Conservation (phyloP, 805 yeast genomes). For the Schizosaccharomyces cryophilus region DNA sequence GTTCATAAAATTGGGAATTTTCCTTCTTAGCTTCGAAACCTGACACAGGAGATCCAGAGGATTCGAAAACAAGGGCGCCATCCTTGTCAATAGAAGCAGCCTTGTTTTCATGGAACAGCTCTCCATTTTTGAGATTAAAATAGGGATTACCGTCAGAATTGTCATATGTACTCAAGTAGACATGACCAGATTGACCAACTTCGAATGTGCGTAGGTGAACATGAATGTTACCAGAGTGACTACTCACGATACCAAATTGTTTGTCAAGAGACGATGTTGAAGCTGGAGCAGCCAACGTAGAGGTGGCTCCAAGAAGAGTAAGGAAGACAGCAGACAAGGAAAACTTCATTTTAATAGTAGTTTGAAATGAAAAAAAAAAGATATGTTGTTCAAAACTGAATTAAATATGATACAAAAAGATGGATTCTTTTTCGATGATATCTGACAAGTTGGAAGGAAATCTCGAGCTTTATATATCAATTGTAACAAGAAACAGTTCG, state of each 20-base stretch:
- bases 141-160: background rate
- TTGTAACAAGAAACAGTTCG: no score
- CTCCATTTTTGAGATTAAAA: background rate
- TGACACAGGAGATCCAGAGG: background rate
- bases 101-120: background rate
- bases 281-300: background rate
- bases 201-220: background rate
- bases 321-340: no score
- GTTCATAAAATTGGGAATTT: background rate
- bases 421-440: no score
- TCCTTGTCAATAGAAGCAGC: background rate
- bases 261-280: background rate
- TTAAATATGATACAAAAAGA: no score
- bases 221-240: background rate
- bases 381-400: no score
- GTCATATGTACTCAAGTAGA: background rate
- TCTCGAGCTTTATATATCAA: no score
- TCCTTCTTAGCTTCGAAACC: background rate
- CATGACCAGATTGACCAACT: background rate
- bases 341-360: no score
- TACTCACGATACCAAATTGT: background rate
- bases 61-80: background rate
- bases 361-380: no score
- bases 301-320: no score
- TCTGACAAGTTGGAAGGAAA: no score